Conservation (phyloP, 1,284 basidiomycete genomes). For the Fomitopsis schrenkii region DNA sequence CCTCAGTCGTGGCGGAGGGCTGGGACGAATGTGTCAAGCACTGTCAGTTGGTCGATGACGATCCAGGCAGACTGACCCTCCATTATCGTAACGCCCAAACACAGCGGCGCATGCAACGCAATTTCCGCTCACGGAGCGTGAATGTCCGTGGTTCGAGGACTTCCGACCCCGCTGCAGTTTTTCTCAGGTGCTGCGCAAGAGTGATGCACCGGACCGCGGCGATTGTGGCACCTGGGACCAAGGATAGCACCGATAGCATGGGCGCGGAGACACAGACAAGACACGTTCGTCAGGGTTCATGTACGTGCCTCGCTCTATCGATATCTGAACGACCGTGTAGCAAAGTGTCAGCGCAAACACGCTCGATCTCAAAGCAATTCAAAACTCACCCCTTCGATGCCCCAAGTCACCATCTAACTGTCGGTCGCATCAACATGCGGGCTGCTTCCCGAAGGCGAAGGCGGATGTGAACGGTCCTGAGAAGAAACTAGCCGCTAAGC, state of each 20-base stretch:
- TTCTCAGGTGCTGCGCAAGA: neutral
- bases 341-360: neutral
- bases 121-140: neutral
- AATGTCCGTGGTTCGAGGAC: neutral
- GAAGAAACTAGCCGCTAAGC: no score
- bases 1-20: neutral
- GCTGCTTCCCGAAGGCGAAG: no score
- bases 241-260: neutral
- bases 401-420: no score
- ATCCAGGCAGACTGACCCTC: neutral
- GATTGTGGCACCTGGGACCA: neutral
- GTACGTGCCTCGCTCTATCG: neutral
- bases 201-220: neutral
- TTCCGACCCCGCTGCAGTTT: neutral
- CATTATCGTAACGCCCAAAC: neutral
- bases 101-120: neutral
- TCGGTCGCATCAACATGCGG: no score
- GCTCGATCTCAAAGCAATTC: no score
- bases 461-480: no score
- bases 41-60: neutral
- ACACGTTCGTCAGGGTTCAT: neutral
- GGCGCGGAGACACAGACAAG: neutral
- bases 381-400: no score
- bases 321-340: neutral
- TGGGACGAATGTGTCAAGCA: neutral